Conservation (phyloP, 2,329 filamentous ascomycete species). For the Madurella fahalii region DNA sequence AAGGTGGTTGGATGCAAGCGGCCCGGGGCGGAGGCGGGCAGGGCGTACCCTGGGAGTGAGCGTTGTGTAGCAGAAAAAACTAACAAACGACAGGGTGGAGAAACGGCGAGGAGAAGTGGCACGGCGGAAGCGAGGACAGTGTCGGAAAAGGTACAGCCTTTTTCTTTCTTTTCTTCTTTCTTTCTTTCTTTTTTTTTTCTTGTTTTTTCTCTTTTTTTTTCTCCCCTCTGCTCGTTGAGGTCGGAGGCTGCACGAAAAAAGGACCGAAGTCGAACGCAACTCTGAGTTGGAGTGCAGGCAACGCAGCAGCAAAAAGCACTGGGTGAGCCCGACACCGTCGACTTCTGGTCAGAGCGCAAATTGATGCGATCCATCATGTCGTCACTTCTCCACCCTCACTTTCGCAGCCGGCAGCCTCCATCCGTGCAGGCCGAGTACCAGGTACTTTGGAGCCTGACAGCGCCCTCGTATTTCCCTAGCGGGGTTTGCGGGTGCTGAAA, state of each 20-base stretch:
- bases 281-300: too few species aligned
- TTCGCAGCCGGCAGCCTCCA: background rate
- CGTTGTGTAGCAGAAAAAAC: background rate
- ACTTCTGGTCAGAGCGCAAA: background rate
- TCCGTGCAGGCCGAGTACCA: conserved; percentile 5
- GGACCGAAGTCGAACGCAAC: too few species aligned
- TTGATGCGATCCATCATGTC: conserved; percentile 9
- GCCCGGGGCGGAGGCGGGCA: too few species aligned
- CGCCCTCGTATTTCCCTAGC: background rate
- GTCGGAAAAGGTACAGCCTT: background rate
- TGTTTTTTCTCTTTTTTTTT: too few species aligned
- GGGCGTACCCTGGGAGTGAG: too few species aligned
- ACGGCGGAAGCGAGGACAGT: background rate
- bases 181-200: too few species aligned
- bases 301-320: too few species aligned
- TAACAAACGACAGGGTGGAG: background rate
- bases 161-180: too few species aligned
- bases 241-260: too few species aligned
- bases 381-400: conserved; percentile 14
- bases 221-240: too few species aligned
- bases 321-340: too few species aligned
- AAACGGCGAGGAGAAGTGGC: background rate
- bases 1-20: too few species aligned
- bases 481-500: conserved; percentile 3
- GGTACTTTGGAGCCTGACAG: conserved; percentile 4